Percentiles rank a stretch among this genome's conserved stretches.
Evolutionary conservation across 495 filamentous ascomycete species (phyloP).

Genomic region (Neurospora sublineolata): DNA sequence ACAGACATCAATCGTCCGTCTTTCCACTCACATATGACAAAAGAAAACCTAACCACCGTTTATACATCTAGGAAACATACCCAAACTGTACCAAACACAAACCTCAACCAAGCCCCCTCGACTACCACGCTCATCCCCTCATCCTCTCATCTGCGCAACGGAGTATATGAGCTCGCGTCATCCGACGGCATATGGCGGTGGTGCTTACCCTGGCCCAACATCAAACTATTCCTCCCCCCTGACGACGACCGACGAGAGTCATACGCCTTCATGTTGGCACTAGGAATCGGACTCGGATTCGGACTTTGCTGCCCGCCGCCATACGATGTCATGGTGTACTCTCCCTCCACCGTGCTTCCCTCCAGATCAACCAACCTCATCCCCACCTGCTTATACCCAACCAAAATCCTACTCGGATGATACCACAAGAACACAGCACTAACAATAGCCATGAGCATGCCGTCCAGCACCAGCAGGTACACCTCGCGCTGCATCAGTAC

Average conservation of each 20-base stretch:
- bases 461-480: constrained; percentile 13
- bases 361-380: not conserved
- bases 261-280: not conserved
- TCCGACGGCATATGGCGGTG: not conserved
- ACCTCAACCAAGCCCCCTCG: not conserved
- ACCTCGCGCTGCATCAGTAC: constrained; percentile 8
- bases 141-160: not conserved
- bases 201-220: not conserved
- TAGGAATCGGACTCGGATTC: not conserved
- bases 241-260: not conserved
- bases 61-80: not conserved
- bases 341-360: not conserved
- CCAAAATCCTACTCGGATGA: constrained; percentile 10
- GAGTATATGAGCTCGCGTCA: not conserved
- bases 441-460: constrained; percentile 11
- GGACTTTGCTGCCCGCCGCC: not conserved
- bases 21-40: not conserved
- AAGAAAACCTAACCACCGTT: not conserved
- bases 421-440: constrained; percentile 9
- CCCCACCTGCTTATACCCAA: constrained; percentile 13
- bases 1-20: not conserved
- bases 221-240: not conserved
- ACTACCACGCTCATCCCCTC: not conserved
- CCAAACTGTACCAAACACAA: not conserved
- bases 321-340: not conserved